Evolutionary conservation across 352 stramenopile genomes (phyloP), one percentile per base, ranked within the genome.

Genomic region (Globisporangium apiculatum): DNA sequence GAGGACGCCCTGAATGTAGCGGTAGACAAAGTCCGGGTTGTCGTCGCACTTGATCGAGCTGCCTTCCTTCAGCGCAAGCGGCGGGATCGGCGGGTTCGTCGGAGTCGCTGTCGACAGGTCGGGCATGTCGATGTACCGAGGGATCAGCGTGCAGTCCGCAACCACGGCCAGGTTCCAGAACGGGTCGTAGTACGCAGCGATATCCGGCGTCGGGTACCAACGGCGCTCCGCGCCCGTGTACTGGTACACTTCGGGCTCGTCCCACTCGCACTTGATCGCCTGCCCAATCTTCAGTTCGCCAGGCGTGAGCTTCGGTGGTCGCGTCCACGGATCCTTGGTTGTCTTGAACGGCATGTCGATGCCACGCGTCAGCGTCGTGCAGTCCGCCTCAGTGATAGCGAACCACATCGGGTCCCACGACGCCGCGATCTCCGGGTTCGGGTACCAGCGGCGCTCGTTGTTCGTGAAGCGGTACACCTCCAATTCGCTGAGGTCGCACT

Each of bases 321-420:
- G 55, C 12, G 15, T 2, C 42, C 38, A 50, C 3, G 42, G 18
- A 9, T 11, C 40, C 5, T 40, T 40, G 1, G 53, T 6, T 3
- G 17, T 38, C 10, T 53, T 60, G 9, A 53, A 11, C 18, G 5
- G 5, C 54, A 60, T 53, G 31, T 68, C 51, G 2, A 51, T 40
- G 6, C 65, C 65, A 15, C 36, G 45, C 15, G 40, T 4, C 5
- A 72, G 11, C 24, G 24, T 43, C 24, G 46, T 43, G 40, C 66
- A 72, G 54, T 72, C 58, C 0, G 60, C 55, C 3, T 62, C 42
- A 2, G 60, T 9, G 5, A 52, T 55, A 2, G 12, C 42, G 5
- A 4, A 8, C 62, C 59, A 73, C 18, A 58, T 61, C 7, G 55
- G 46, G 18, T 73, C 66, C 66, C 66, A 73, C 36, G 66, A 73